phyloP scores from a whole-genome alignment of 768 basidiomycete genomes.

The Tremella mesenterica region DNA sequence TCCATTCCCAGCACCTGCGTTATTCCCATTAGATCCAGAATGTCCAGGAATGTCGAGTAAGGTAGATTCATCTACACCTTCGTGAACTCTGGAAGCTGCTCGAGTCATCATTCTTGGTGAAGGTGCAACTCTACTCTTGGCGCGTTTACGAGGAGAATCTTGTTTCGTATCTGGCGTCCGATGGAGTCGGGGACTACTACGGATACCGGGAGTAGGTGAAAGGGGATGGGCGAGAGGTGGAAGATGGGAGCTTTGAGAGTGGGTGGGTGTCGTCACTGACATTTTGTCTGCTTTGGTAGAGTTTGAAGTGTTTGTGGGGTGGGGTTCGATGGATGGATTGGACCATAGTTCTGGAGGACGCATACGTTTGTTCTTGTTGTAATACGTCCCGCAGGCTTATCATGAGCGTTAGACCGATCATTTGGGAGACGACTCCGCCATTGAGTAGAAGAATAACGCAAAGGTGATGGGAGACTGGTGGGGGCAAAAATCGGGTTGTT shows the following conservation, averaged over 20 bases:
- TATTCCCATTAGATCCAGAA: not conserved
- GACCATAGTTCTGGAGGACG: constrained; percentile 32
- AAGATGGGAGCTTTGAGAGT: no score
- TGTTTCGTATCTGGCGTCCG: not conserved
- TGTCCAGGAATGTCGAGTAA: not conserved
- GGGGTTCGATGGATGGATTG: not conserved
- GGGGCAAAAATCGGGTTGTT: not conserved
- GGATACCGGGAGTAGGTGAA: not conserved
- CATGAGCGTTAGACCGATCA: no score
- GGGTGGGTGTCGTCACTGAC: no score
- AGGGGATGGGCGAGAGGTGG: not conserved
- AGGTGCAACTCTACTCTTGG: not conserved
- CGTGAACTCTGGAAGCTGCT: not conserved
- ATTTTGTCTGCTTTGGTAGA: not conserved
- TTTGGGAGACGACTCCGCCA: no score
- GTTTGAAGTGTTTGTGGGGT: not conserved
- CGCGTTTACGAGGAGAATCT: not conserved
- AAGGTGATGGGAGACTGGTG: no score
- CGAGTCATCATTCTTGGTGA: not conserved
- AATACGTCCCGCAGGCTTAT: constrained; percentile 37
- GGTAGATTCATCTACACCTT: not conserved
- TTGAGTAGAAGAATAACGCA: no score
- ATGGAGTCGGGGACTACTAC: not conserved
- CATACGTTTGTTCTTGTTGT: constrained; percentile 36
- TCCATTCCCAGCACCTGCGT: not conserved